Base-by-base conservation (phyloP, 805 yeast genomes). In the Lachancea waltii region DNA sequence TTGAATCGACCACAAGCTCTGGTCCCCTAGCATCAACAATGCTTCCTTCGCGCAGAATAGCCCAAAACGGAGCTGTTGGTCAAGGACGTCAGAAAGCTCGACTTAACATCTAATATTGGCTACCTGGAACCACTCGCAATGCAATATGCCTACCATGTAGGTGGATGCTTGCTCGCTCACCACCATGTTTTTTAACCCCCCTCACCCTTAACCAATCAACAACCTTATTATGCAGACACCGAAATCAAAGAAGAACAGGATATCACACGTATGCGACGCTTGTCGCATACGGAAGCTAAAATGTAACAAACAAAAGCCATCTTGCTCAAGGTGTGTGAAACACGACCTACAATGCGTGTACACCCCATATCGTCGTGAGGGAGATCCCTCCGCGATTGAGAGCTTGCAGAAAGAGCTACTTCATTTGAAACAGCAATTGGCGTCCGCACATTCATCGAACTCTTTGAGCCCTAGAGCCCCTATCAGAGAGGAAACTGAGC, bases 251-350 rank as follows among this genome's bases (percentile, higher is more conserved):
- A 26, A 27, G 18, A 20, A 17, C 23, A 35, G 41, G 20, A 37
- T 31, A 22, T 37, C 36, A 7, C 36, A 30, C 28, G 41, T 37
- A 23, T 37, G 41, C 41, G 36, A 37, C 36, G 19, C 29, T 18
- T 37, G 41, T 21, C 41, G 41, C 19, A 19, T 21, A 17, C 32
- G 33, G 17, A 37, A 37, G 19, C 30, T 37, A 11, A 37, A 37
- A 27, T 37, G 41, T 28, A 28, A 28, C 28, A 37, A 37, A 21
- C 22, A 24, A 20, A 37, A 32, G 33, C 41, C 41, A 8, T 19
- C 23, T 8, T 37, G 41, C 18, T 11, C 36, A n/a, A 34, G 41
- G 11, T 37, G 41, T 28, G 23, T 33, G 7, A 37, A 37, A 21
- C 36, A 17, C 14, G 41, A 36, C 22, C 23, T 32, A 7, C 20